A percentile compares a stretch with the other conserved stretches of the same genome.
phyloP scores from a whole-genome alignment of 371 early-diverging fungal species.

The Circinella umbellata region DNA sequence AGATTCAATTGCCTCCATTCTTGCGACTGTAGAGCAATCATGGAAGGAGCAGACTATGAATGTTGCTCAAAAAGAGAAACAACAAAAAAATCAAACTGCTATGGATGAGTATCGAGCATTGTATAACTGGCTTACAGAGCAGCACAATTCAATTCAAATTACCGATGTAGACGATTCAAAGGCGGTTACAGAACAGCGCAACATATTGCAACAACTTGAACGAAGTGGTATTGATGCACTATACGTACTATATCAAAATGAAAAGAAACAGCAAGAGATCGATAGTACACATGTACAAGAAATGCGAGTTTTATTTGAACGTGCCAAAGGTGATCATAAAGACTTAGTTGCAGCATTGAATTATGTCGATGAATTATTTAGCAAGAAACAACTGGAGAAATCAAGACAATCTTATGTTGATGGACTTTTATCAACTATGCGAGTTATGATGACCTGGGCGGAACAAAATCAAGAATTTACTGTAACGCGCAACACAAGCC shows the following conservation, averaged over 20 bases:
- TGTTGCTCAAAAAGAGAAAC: background rate
- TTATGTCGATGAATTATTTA: background rate
- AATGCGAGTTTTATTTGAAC: background rate
- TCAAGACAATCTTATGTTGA: background rate
- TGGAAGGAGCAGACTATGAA: background rate
- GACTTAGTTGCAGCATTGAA: background rate
- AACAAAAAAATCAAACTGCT: conserved; percentile 1
- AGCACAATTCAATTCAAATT: background rate
- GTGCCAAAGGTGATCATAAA: background rate
- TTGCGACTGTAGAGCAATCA: background rate
- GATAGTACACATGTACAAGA: background rate
- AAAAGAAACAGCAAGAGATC: background rate
- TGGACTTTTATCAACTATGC: background rate
- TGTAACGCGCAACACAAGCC: background rate
- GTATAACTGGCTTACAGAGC: background rate
- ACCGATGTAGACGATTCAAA: background rate
- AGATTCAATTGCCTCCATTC: background rate
- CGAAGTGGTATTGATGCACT: background rate
- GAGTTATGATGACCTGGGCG: background rate
- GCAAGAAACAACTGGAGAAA: background rate
- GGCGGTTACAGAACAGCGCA: background rate
- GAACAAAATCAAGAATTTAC: background rate
- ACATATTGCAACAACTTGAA: background rate
- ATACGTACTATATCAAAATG: background rate
- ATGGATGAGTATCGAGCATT: background rate